phyloP scores from a whole-genome alignment of 257 asterid genomes.

The Coffea eugenioides region DNA sequence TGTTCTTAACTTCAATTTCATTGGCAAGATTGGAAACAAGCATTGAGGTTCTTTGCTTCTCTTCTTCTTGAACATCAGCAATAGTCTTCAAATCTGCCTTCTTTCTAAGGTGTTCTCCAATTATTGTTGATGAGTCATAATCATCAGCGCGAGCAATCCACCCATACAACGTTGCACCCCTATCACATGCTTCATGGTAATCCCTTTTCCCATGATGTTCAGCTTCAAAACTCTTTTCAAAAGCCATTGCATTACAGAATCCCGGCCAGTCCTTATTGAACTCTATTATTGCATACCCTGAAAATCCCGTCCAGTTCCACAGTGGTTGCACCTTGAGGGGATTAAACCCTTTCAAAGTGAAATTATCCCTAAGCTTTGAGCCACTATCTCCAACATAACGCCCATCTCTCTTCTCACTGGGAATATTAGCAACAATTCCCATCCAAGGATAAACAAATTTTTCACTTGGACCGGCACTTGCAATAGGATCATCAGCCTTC shows the following conservation, averaged over 20 bases:
- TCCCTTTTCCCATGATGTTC: constrained; percentile 38
- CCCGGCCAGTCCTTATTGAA: constrained; percentile 41
- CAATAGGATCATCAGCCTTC: background rate
- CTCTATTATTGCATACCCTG: constrained; percentile 53
- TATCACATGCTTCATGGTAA: constrained; percentile 10
- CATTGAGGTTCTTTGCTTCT: constrained; percentile 41
- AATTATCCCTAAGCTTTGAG: constrained; percentile 33
- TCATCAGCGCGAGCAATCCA: constrained; percentile 79
- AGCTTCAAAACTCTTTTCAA: constrained; percentile 49
- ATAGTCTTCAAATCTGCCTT: constrained; percentile 68
- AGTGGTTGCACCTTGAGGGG: constrained; percentile 41
- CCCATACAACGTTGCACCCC: constrained; percentile 11
- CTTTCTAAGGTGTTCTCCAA: constrained; percentile 56
- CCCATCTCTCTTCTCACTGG: constrained; percentile 27
- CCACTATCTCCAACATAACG: constrained; percentile 43
- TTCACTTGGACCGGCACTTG: background rate
- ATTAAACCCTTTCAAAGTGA: constrained; percentile 36
- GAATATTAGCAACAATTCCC: constrained; percentile 55
- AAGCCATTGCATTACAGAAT: constrained; percentile 43
- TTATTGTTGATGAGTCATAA: constrained; percentile 29
- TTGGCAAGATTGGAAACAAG: constrained; percentile 41
- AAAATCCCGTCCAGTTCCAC: constrained; percentile 41
- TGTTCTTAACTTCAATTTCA: constrained; percentile 39
- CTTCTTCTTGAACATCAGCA: constrained; percentile 44
- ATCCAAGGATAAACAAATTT: constrained; percentile 30